phyloP scores from a whole-genome alignment of 164 flowering plant genomes.

The Malania oleifera region DNA sequence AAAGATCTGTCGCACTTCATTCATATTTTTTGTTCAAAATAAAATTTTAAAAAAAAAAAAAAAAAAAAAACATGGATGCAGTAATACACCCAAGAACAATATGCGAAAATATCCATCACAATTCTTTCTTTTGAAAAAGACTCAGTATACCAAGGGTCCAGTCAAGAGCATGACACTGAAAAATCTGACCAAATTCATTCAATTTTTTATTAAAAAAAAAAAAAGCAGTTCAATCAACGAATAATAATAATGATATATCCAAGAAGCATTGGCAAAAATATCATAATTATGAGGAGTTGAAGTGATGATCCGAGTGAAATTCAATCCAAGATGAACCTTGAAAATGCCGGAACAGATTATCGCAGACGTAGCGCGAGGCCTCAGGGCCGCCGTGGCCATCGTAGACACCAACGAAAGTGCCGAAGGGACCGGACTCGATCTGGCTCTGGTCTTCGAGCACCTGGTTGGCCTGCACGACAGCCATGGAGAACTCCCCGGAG shows the following conservation, averaged over 20 bases:
- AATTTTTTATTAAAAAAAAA: too few relatives aligned
- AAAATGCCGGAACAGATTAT: slow-evolving; percentile 52
- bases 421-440: slow-evolving; percentile 64
- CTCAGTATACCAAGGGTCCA: too few relatives aligned
- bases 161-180: too few relatives aligned
- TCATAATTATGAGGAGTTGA: not conserved
- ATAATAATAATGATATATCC: not conserved
- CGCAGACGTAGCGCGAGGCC: slow-evolving; percentile 58
- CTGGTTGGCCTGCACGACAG: slow-evolving; percentile 66
- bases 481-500: slow-evolving; percentile 64
- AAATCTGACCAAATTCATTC: too few relatives aligned
- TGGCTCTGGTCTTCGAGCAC: slow-evolving; percentile 78
- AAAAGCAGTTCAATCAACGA: too few relatives aligned
- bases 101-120: too few relatives aligned
- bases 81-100: too few relatives aligned
- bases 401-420: slow-evolving; percentile 71
- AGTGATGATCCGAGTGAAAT: not conserved
- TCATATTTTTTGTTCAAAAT: too few relatives aligned
- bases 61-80: too few relatives aligned
- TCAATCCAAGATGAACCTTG: slow-evolving; percentile 32
- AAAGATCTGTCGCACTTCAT: too few relatives aligned
- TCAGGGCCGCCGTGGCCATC: slow-evolving; percentile 81
- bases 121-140: too few relatives aligned
- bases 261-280: not conserved
- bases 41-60: too few relatives aligned